Evolutionary conservation across 164 flowering plant species (phyloP).

Genomic region (Platanus orientalis): DNA sequence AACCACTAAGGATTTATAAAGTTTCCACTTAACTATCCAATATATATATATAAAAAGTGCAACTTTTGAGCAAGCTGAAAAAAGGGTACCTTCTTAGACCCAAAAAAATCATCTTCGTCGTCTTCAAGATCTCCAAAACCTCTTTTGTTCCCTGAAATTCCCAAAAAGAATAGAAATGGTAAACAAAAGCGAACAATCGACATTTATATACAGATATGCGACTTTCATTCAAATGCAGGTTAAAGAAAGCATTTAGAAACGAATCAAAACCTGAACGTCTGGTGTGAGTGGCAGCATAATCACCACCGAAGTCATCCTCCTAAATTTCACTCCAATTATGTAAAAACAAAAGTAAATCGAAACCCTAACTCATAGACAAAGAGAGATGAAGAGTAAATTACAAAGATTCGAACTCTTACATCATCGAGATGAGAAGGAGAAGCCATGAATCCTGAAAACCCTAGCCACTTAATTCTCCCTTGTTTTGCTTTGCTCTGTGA

Average conservation of each 20-base stretch:
- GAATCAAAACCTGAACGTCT: constrained; percentile 43
- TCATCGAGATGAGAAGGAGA: constrained; percentile 55
- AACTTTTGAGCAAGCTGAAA: too few species aligned
- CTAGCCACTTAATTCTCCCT: neutral
- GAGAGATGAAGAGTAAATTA: neutral
- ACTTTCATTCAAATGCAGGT: neutral
- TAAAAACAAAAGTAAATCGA: neutral
- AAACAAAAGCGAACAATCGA: too few species aligned
- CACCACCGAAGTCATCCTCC: constrained; percentile 92
- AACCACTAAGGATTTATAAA: too few species aligned
- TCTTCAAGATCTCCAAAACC: constrained; percentile 87
- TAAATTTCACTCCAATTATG: constrained; percentile 11
- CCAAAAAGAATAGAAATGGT: neutral
- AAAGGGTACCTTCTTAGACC: constrained; percentile 61
- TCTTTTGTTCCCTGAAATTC: constrained; percentile 64
- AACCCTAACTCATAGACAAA: neutral
- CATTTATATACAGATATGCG: too few species aligned
- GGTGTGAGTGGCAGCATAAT: constrained; percentile 43
- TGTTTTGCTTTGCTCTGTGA: too few species aligned
- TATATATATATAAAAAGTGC: too few species aligned
- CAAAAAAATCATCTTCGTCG: constrained; percentile 89
- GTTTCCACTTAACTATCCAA: too few species aligned
- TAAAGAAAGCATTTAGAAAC: neutral
- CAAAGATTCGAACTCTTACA: constrained; percentile 27
- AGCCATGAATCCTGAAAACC: constrained; percentile 36